Evolutionary conservation across 805 yeast species (phyloP), one percentile per base, ranked within the genome.

Genomic region (Diddensiella caesifluorescens): DNA sequence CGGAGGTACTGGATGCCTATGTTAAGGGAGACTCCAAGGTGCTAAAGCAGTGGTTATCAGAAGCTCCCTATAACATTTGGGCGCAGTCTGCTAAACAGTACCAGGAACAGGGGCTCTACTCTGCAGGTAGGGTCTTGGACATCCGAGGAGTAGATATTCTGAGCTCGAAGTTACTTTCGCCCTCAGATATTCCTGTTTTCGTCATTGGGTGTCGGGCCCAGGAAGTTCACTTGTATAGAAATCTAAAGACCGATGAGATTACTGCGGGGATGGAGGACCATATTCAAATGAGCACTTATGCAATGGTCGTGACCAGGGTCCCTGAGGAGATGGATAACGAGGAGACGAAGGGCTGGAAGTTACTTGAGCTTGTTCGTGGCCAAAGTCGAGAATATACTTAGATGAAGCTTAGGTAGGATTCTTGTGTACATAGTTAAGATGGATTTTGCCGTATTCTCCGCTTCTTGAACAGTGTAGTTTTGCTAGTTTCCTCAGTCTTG

Each of bases 311-410:
- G 54, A 88, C 98, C 15, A 79, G 98, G 64, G 70, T 85, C 39
- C 88, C 96, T 2, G 98, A 89, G 63, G 88, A 89, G 47, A 78
- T 92, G 58, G 95, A 80, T 49, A 84, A 92, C 61, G 74, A 76
- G 41, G 89, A 80, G 57, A 92, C 99, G 19, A 95, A 86, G 59
- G 99, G 99, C 25, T 92, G 98, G 98, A 86, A 85, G 69, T 79
- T 92, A 42, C 64, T 90, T 57, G 97, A 90, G 68, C 85, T 90
- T 61, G 96, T 86, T 37, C 80, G 95, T 59, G 96, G 95, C 53
- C 90, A 87, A 32, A 81, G 95, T 28, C 80, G 95, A 67, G 83
- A 80, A 46, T 88, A 83, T 75, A 77, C 80, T 31, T 77, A 61
- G 35, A 22, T 12, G 21, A 20, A 18, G 18, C 25, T 20, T 13